Evolutionary conservation across 2,329 filamentous ascomycete species (phyloP), one percentile per base, ranked within the genome.

Genomic region (Neospermospora avenae): DNA sequence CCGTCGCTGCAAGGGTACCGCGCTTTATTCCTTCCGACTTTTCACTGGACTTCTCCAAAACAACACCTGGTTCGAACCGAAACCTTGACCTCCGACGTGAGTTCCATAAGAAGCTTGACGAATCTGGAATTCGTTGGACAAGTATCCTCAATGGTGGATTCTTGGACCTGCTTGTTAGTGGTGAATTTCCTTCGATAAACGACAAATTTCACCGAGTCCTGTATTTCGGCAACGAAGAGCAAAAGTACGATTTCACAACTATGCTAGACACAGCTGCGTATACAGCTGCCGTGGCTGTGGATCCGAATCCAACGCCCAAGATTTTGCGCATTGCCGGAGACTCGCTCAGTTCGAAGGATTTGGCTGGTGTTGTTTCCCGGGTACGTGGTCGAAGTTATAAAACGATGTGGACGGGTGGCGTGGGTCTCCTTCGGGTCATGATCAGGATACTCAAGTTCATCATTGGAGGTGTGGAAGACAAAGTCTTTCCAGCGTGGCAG

Each of bases 1-100:
- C 82, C n/a, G 76, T 82, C 42, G 77, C 77, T 16, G 83, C 83
- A 0, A 80, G 81, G 13, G 82, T 87, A 5, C 77, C 81, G 66
- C 77, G 82, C 24, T 84, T 85, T 72, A 75, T 87, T 41, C 83
- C 84, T 1, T 81, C 80, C 4, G 83, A 87, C 56, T 87, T 80
- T 22, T 34, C 59, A 11, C 41, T 61, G 59, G n/a, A 61, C 54
- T 61, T 61, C 10, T 58, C 59, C 16, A 61, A 61, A 42, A 24
- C 16, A 4, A 24, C 14, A 5, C 59, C 59, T 24, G 59, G 59
- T 14, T 44, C 59, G 7, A 61, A 61, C 31, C 31, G 59, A 42
- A 61, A 61, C 55, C 49, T 61, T 5, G 59, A 61, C 31, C 20
- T 61, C 10, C 45, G 56, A 24, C 45, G 59, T 13, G 59, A 61